phyloP scores from a whole-genome alignment of 139 green algal genomes.

The Closterium sp. region DNA sequence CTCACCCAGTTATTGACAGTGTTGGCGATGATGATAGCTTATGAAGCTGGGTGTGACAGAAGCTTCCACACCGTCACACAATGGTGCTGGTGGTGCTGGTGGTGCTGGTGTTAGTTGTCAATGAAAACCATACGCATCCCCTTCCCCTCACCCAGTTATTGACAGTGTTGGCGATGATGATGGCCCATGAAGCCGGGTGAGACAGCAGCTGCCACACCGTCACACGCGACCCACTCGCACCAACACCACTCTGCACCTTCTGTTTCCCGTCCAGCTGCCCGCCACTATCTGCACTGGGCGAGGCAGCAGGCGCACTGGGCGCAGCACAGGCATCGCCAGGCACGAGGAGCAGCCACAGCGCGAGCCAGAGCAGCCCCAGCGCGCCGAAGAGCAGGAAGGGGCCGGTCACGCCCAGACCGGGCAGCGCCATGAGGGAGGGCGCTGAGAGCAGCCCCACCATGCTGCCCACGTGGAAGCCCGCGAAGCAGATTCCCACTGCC shows the following conservation, averaged over 20 bases:
- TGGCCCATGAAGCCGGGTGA: conserved; percentile 46
- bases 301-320: too few relatives aligned
- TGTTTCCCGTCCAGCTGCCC: too few relatives aligned
- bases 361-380: conserved; percentile 52
- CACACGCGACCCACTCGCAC: too few relatives aligned
- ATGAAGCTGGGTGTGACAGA: conserved; percentile 32
- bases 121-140: too few relatives aligned
- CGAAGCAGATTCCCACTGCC: conserved; percentile 32
- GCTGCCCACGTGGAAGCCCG: conserved; percentile 53
- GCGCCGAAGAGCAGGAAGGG: conserved; percentile 54
- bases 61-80: neutral
- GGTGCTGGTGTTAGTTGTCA: neutral
- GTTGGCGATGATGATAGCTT: conserved; percentile 57
- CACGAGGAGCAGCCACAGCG: conserved; percentile 30
- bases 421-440: conserved; percentile 69
- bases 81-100: neutral
- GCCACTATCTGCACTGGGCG: too few relatives aligned
- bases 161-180: conserved; percentile 56
- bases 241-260: too few relatives aligned
- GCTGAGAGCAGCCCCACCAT: conserved; percentile 68
- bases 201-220: conserved; percentile 25
- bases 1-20: conserved; percentile 60
- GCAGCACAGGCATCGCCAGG: neutral
- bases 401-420: conserved; percentile 66
- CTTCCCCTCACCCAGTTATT: conserved; percentile 55